Base-by-base conservation (phyloP, 1,284 basidiomycete genomes). In the Irpex sp. region DNA sequence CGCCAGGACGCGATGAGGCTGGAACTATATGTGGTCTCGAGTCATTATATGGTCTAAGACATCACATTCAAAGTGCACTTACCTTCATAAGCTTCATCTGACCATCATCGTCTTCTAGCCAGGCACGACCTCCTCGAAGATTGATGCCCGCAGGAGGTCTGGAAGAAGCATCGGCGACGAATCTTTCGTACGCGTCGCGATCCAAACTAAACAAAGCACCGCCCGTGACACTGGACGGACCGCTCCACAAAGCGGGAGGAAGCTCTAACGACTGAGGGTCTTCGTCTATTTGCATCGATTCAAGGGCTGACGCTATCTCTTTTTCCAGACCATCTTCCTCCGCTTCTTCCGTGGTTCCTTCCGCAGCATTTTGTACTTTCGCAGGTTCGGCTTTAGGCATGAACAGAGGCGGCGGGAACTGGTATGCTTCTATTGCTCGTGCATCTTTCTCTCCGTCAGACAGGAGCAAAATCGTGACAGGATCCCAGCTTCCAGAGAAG, bases 401-500 rank as follows among this genome's bases (percentile, higher is more conserved):
- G 62, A 87, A 83, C 5, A 69, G 66, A 18, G 81, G 79, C 16
- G 86, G 85, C 23, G 86, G 86, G 65, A 84, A 88, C 62, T 83
- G 75, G 61, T 77, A 80, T 2, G 79, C 81, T 63, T 84, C 80
- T 2, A 82, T 67, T 1, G 77, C 70, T 5, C 84, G 78, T 6
- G 75, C 73, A 23, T 72, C 70, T 4, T 73, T 73, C 6, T 71
- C 68, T 2, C 74, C 74, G 63, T 83, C 81, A 1, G 77, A 77
- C 4, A 85, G 62, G 28, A 83, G 63, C 8, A 88, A 62, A 7
- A 96, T 85, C 1, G 86, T 80, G 52, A 81, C 77, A 0, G 93
- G 88, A 71, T 96, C 92, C 71, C 82, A 87, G 9, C 80, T 75
- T 9, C 87, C 83, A 49, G 79, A 75, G 70, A 88, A 90, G 72